Conservation (phyloP, 805 yeast species). For the Pichia rugopelliculosa region DNA sequence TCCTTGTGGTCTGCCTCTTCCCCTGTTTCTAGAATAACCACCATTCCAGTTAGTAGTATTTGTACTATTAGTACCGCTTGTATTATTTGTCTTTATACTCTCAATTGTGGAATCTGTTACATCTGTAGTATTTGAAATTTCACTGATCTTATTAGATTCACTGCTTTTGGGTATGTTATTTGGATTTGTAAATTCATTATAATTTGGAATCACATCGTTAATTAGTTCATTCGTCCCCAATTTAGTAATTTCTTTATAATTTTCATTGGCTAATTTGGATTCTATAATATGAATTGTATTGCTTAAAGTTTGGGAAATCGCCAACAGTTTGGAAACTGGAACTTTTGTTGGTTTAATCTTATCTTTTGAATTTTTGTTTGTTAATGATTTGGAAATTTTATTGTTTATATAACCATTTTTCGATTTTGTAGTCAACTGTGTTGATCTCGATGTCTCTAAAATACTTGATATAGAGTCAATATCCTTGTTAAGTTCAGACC, state of each 20-base stretch:
- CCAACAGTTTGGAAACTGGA: neutral
- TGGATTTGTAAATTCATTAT: neutral
- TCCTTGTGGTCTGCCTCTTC: conserved; percentile 5
- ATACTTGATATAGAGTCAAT: neutral
- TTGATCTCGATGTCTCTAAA: neutral
- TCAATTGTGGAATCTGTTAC: neutral
- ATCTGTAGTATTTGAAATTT: neutral
- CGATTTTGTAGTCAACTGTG: neutral
- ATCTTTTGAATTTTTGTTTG: no score
- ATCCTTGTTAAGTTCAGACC: neutral
- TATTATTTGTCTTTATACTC: neutral
- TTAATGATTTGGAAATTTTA: neutral
- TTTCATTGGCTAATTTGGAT: neutral
- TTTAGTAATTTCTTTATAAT: neutral
- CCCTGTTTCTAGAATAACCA: neutral
- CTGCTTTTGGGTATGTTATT: neutral
- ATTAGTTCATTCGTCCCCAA: neutral
- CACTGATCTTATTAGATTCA: neutral
- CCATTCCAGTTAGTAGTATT: neutral
- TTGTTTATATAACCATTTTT: neutral
- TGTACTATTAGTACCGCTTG: neutral
- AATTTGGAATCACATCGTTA: neutral
- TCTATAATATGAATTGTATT: neutral
- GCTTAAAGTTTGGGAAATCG: neutral
- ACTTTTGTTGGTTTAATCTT: neutral